Percentiles rank a stretch among this genome's conserved stretches.
These are phyloP conservation scores for Cyberlindnera lachancei DNA, from an alignment of 805 yeast species.

Conservation along the genomic window DNA sequence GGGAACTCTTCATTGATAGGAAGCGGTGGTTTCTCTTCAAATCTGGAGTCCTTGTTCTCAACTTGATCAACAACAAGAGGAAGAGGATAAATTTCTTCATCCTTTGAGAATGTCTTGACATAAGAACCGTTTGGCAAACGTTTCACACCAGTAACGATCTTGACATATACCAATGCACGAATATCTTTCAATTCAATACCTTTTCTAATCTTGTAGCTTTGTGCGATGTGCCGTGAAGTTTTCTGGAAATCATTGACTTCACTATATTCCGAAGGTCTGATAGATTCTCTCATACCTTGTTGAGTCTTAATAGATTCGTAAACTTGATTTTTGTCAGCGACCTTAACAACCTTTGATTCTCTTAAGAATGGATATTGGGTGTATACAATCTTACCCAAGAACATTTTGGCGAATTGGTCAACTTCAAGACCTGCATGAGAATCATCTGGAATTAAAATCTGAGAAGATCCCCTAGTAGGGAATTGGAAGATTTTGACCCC, in stretches of 20 bases:
- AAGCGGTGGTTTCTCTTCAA: conserved; percentile 58
- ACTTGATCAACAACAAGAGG: conserved; percentile 76
- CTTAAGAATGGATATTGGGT: conserved; percentile 87
- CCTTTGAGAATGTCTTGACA: conserved; percentile 57
- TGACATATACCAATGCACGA: conserved; percentile 59
- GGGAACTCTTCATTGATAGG: conserved; percentile 85
- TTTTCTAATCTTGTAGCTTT: conserved; percentile 39
- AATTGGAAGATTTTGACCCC: conserved; percentile 75
- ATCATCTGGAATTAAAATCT: conserved; percentile 57
- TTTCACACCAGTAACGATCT: conserved; percentile 68
- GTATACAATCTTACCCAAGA: conserved; percentile 56
- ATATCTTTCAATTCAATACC: conserved; percentile 57
- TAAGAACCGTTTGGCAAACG: conserved; percentile 68
- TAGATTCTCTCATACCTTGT: conserved; percentile 26
- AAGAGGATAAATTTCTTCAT: conserved; percentile 57
- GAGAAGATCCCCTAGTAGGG: conserved; percentile 77
- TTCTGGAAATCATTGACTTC: conserved; percentile 41
- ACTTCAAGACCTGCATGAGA: conserved; percentile 46
- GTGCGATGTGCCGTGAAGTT: conserved; percentile 31
- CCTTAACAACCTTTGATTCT: conserved; percentile 65
- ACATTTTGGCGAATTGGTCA: conserved; percentile 59
- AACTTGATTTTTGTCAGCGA: conserved; percentile 46
- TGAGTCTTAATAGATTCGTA: conserved; percentile 30
- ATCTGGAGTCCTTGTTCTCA: conserved; percentile 66
- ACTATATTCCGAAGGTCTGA: conserved; percentile 37